A percentile compares a stretch with the other conserved stretches of the same genome.
Evolutionary conservation across 768 basidiomycete species (phyloP).

Genomic region (Russula lepida): DNA sequence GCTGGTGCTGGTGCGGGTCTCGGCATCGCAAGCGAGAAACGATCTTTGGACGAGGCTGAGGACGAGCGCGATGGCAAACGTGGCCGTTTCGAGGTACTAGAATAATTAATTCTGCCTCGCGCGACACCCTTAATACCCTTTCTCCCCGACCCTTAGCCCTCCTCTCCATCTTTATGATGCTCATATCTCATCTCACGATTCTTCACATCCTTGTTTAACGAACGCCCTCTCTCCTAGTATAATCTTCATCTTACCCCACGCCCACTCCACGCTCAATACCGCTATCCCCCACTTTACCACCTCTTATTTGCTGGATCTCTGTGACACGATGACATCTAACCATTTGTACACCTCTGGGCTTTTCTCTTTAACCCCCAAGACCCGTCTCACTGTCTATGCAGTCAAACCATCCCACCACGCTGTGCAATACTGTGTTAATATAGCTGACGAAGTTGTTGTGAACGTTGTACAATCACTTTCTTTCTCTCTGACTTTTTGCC

Average conservation of each 20-base stretch:
- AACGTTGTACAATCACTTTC: slow-evolving; percentile 8
- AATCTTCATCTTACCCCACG: background rate
- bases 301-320: slow-evolving; percentile 4
- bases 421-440: slow-evolving; percentile 12
- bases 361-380: background rate
- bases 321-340: slow-evolving; percentile 2
- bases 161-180: background rate
- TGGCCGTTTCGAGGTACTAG: slow-evolving; percentile 34
- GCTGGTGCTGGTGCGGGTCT: slow-evolving; percentile 30
- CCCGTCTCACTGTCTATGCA: slow-evolving; percentile 7
- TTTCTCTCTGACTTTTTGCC: background rate
- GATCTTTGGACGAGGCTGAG: slow-evolving; percentile 25
- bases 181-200: background rate
- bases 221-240: background rate
- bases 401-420: background rate
- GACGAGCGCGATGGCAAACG: slow-evolving; percentile 33
- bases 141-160: background rate
- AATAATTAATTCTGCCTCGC: slow-evolving; percentile 20
- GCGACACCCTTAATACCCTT: background rate
- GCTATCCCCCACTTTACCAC: background rate
- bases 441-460: background rate
- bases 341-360: background rate
- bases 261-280: background rate
- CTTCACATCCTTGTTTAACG: background rate
- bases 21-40: slow-evolving; percentile 18